A percentile compares a stretch with the other conserved stretches of the same genome.
These are phyloP conservation scores for Herpotrichia juniperi DNA, from an alignment of 2,329 filamentous ascomycete genomes.

Conservation along the genomic window DNA sequence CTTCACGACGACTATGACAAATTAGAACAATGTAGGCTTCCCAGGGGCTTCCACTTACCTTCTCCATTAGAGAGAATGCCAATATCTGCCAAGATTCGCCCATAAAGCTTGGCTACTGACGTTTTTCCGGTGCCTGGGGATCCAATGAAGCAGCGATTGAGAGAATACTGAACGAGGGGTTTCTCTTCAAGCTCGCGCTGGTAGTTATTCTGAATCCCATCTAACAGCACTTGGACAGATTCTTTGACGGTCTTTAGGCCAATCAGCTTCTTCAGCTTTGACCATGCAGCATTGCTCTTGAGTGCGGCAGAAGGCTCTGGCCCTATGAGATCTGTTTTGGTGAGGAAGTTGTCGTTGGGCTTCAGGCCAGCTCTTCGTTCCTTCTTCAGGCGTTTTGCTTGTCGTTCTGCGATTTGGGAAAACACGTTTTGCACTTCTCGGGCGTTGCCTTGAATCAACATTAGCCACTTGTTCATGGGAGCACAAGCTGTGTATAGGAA, in stretches of 20 bases:
- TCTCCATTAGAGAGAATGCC: constrained; percentile 72
- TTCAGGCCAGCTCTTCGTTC: constrained; percentile 51
- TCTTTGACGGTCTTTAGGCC: constrained; percentile 69
- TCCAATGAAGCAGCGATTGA: constrained; percentile 75
- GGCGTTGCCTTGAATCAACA: constrained; percentile 59
- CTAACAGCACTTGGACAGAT: constrained; percentile 63
- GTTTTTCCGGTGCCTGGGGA: constrained; percentile 79
- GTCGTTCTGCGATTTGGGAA: constrained; percentile 60
- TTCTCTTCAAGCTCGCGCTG: constrained; percentile 68
- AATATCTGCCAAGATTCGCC: constrained; percentile 69
- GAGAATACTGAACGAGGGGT: constrained; percentile 62
- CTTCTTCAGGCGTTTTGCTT: constrained; percentile 60
- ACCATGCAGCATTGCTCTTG: constrained; percentile 61
- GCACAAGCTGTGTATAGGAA: too few species aligned
- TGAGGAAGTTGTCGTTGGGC: constrained; percentile 66
- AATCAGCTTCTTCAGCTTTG: constrained; percentile 61
- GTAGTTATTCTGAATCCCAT: constrained; percentile 69
- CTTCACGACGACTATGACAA: constrained; percentile 65
- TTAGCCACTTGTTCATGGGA: background rate
- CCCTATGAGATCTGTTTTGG: constrained; percentile 73
- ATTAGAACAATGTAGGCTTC: constrained; percentile 4
- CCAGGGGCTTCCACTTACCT: constrained; percentile 49
- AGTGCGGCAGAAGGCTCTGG: constrained; percentile 66
- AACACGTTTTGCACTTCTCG: constrained; percentile 69
- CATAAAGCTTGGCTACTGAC: constrained; percentile 75